Evolutionary conservation across 2,329 filamentous ascomycete genomes (phyloP).

Genomic region (Pseudogymnoascus sp.): DNA sequence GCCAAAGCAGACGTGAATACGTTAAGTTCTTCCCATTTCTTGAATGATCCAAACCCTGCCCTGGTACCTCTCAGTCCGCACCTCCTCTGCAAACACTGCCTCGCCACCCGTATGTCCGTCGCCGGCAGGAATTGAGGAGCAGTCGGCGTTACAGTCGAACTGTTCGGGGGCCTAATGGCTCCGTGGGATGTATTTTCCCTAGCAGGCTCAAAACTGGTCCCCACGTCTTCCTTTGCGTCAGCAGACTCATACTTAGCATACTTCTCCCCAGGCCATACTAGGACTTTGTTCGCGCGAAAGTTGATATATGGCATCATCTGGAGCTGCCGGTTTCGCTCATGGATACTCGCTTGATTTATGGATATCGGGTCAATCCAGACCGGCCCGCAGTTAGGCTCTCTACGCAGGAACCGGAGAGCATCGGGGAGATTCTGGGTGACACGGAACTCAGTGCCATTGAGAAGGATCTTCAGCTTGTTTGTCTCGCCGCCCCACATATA

Average conservation of each 20-base stretch:
- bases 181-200: background rate
- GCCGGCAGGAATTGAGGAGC: background rate
- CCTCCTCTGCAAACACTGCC: constrained; percentile 10
- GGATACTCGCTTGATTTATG: no score
- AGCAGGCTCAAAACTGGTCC: background rate
- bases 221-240: background rate
- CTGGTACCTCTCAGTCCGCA: constrained; percentile 19
- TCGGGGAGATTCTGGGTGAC: no score
- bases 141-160: background rate
- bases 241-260: background rate
- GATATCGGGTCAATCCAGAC: no score
- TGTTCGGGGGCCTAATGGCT: background rate
- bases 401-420: no score
- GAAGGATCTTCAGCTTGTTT: no score
- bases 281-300: no score
- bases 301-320: no score
- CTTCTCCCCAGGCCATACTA: constrained; percentile 12
- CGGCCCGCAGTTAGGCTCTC: no score
- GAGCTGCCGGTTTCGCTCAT: no score
- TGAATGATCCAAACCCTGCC: constrained; percentile 24
- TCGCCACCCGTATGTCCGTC: background rate
- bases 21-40: constrained; percentile 22
- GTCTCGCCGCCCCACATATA: no score
- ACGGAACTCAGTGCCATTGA: no score
- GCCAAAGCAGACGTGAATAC: constrained; percentile 21